phyloP scores from a whole-genome alignment of 2,329 filamentous ascomycete genomes.

The Penicillium brevicompactum region DNA sequence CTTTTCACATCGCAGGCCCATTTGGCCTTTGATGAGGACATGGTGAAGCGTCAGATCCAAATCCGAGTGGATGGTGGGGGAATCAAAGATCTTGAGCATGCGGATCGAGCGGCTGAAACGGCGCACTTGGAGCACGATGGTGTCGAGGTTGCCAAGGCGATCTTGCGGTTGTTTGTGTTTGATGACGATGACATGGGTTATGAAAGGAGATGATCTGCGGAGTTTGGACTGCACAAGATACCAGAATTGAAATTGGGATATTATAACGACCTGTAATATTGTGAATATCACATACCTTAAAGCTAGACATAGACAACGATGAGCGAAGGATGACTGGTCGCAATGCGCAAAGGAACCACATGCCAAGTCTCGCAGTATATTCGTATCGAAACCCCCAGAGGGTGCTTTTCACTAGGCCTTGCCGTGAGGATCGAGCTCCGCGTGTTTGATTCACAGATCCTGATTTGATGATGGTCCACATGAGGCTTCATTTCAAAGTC shows the following conservation, averaged over 20 bases:
- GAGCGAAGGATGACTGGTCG: not conserved
- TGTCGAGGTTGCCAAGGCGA: constrained; percentile 39
- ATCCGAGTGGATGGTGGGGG: constrained; percentile 46
- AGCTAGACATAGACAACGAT: not conserved
- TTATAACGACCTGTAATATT: not conserved
- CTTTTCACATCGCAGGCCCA: constrained; percentile 53
- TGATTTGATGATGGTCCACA: no score
- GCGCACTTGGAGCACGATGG: constrained; percentile 45
- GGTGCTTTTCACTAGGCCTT: no score
- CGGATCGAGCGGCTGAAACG: constrained; percentile 39
- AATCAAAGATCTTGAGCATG: constrained; percentile 42
- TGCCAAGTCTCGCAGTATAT: no score
- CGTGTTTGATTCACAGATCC: no score
- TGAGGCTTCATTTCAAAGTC: no score
- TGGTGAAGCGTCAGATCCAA: constrained; percentile 50
- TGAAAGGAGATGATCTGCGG: not conserved
- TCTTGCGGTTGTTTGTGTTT: constrained; percentile 52
- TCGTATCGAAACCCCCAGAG: no score
- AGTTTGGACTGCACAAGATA: no score
- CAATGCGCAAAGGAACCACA: no score
- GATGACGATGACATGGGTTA: constrained; percentile 45
- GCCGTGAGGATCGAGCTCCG: no score
- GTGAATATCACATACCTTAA: not conserved
- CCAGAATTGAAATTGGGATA: not conserved
- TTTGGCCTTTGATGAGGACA: constrained; percentile 50